Percentiles rank a stretch among this genome's conserved stretches.
These are phyloP conservation scores for Myrica gale DNA, from an alignment of 306 rosid species.

Conservation along the genomic window DNA sequence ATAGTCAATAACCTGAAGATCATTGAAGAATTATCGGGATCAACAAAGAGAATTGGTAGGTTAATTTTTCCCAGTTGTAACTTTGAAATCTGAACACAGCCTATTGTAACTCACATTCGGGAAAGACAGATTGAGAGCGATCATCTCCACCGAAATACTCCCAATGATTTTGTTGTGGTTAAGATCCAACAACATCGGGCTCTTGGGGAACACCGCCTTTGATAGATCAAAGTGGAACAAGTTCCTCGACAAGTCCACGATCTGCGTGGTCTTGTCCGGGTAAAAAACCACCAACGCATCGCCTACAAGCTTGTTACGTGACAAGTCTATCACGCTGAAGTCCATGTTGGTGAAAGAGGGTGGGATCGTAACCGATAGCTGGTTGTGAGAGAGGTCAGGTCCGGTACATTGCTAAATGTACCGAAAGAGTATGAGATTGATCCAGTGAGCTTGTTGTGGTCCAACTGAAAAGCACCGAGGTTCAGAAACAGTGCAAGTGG, in stretches of 20 bases:
- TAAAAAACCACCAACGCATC: too few relatives aligned
- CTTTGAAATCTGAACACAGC: too few relatives aligned
- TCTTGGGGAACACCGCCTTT: slow-evolving; percentile 38
- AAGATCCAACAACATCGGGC: slow-evolving; percentile 48
- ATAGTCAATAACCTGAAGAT: too few relatives aligned
- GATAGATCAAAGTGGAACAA: slow-evolving; percentile 50
- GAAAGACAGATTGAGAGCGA: slow-evolving; percentile 35
- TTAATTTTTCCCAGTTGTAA: too few relatives aligned
- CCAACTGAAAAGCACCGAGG: slow-evolving; percentile 33
- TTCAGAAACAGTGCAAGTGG: slow-evolving; percentile 53
- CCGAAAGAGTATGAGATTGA: slow-evolving; percentile 47
- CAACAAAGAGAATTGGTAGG: too few relatives aligned
- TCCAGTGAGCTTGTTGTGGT: slow-evolving; percentile 48
- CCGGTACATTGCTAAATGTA: slow-evolving; percentile 29
- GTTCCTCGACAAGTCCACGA: slow-evolving; percentile 56
- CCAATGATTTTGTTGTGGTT: slow-evolving; percentile 63
- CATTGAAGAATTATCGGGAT: too few relatives aligned
- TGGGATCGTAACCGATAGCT: slow-evolving; percentile 54
- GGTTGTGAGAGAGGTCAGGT: slow-evolving; percentile 46
- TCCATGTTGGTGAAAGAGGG: slow-evolving; percentile 25
- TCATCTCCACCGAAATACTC: slow-evolving; percentile 39
- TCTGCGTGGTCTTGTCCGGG: slow-evolving; percentile 42
- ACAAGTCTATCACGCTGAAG: too few relatives aligned
- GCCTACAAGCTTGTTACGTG: too few relatives aligned
- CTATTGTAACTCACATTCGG: slow-evolving; percentile 70